Conservation (phyloP, 306 rosid genomes). For the Casuarina glauca region DNA sequence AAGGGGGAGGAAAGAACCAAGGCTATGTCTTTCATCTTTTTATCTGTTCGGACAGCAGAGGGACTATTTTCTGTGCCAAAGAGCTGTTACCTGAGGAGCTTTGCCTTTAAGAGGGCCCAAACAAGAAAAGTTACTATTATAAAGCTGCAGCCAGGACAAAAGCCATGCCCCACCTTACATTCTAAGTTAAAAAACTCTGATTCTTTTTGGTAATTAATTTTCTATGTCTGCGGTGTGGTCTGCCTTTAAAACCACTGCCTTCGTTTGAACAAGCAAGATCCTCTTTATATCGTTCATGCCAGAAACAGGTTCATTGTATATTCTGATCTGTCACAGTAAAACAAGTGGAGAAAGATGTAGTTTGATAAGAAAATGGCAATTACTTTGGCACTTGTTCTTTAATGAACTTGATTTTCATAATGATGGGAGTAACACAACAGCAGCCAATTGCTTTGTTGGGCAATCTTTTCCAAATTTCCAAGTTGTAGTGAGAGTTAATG, state of each 20-base stretch:
- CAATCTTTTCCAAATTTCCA: too few species aligned
- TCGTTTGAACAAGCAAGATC: too few species aligned
- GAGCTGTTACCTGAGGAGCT: background rate
- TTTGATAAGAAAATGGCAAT: too few species aligned
- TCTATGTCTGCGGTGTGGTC: background rate
- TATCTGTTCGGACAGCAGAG: background rate
- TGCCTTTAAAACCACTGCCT: background rate
- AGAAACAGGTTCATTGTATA: too few species aligned
- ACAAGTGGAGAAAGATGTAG: too few species aligned
- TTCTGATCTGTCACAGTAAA: too few species aligned
- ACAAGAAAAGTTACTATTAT: constrained; percentile 18
- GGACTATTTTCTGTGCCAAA: background rate
- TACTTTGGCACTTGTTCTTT: too few species aligned
- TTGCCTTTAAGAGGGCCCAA: constrained; percentile 15
- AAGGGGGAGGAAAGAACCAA: background rate
- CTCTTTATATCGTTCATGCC: background rate
- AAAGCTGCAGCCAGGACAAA: constrained; percentile 1
- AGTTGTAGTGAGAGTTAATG: too few species aligned
- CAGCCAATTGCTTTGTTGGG: too few species aligned
- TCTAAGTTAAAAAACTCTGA: background rate
- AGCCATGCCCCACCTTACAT: constrained; percentile 1
- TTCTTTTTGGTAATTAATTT: background rate
- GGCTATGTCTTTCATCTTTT: background rate
- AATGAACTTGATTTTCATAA: too few species aligned
- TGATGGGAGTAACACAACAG: too few species aligned